Conservation (phyloP, 2,329 filamentous ascomycete species). For the Aspergillus caelatus region DNA sequence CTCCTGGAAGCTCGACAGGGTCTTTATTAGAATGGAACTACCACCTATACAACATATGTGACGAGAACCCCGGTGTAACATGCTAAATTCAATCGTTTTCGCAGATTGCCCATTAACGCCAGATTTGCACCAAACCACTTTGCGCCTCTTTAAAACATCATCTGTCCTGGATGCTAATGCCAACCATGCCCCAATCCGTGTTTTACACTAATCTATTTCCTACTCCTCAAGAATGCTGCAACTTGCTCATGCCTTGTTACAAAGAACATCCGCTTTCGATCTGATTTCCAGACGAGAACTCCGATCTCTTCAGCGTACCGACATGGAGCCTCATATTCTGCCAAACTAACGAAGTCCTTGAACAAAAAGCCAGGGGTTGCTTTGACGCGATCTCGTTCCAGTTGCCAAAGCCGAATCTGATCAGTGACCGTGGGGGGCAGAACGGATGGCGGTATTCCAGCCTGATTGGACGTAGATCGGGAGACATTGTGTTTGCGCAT, state of each 20-base stretch:
- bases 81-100: not conserved
- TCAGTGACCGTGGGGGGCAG: slow-evolving; percentile 95
- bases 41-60: not conserved
- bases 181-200: not conserved
- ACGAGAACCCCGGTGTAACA: not conserved
- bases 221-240: slow-evolving; percentile 72
- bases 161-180: not conserved
- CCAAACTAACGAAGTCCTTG: slow-evolving; percentile 77
- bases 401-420: slow-evolving; percentile 96
- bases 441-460: slow-evolving; percentile 59
- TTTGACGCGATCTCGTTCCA: slow-evolving; percentile 93
- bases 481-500: slow-evolving; percentile 67
- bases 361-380: slow-evolving; percentile 83
- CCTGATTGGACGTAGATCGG: slow-evolving; percentile 42
- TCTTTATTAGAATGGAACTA: too few relatives aligned
- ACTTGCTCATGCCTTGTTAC: slow-evolving; percentile 90
- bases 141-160: slow-evolving; percentile 5
- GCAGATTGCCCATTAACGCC: slow-evolving; percentile 10
- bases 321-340: slow-evolving; percentile 58
- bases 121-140: not conserved
- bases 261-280: slow-evolving; percentile 82
- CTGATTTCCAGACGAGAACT: slow-evolving; percentile 84
- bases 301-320: slow-evolving; percentile 84
- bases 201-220: slow-evolving; percentile 38
- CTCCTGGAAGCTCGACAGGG: not conserved